Conservation (phyloP, 257 asterid genomes). For the Schizonepeta tenuifolia region DNA sequence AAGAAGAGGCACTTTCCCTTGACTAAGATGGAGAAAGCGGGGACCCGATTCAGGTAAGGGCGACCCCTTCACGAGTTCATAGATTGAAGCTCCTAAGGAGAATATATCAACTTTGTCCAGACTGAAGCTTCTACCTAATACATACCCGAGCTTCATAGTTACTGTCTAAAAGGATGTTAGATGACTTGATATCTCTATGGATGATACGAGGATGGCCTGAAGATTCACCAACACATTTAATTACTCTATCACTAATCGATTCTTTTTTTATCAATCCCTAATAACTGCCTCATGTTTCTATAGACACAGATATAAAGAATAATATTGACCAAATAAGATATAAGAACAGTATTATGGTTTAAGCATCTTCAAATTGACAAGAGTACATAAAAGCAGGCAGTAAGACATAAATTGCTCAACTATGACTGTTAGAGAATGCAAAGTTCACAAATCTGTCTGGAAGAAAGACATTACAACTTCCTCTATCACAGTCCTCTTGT, state of each 20-base stretch:
- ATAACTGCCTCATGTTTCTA: slow-evolving; percentile 20
- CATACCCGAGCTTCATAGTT: slow-evolving; percentile 86
- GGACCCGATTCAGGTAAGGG: too few relatives aligned
- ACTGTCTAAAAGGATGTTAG: slow-evolving; percentile 74
- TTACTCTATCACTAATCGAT: neutral
- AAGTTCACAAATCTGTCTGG: neutral
- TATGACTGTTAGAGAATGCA: neutral
- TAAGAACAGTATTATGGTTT: neutral
- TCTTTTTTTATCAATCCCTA: slow-evolving; percentile 6
- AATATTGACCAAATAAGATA: slow-evolving; percentile 8
- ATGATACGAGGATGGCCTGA: slow-evolving; percentile 84
- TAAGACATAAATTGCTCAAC: slow-evolving; percentile 2
- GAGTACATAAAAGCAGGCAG: slow-evolving; percentile 15
- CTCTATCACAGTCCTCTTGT: slow-evolving; percentile 4
- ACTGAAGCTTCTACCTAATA: too few relatives aligned
- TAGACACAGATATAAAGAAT: neutral
- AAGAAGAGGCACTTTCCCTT: too few relatives aligned
- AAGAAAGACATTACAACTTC: slow-evolving; percentile 5
- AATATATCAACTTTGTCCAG: too few relatives aligned
- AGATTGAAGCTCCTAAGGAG: too few relatives aligned
- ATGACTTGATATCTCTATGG: slow-evolving; percentile 86
- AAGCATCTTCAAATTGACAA: neutral
- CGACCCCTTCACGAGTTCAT: too few relatives aligned
- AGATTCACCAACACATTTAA: slow-evolving; percentile 16
- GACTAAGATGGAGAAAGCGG: too few relatives aligned